These are phyloP conservation scores for Diaporthe citri DNA, from an alignment of 2,329 filamentous ascomycete genomes.

Conservation along the genomic window DNA sequence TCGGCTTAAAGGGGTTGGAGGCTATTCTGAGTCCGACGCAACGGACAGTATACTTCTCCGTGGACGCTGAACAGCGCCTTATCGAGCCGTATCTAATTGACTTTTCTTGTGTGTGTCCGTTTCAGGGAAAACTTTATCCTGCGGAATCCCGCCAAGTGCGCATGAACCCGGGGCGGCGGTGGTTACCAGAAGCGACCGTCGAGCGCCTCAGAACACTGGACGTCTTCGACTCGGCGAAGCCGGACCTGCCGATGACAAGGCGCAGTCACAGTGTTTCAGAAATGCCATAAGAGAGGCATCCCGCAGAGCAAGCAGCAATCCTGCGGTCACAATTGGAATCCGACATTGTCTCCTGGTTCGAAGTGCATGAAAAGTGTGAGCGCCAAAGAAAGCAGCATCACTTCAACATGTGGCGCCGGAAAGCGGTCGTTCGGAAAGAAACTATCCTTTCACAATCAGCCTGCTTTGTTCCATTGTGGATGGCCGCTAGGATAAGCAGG, in stretches of 20 bases:
- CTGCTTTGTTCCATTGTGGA: neutral
- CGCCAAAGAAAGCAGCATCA: neutral
- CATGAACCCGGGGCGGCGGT: neutral
- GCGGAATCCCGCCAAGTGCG: slow-evolving; percentile 16
- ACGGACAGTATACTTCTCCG: neutral
- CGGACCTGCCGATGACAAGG: neutral
- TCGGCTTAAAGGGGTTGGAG: neutral
- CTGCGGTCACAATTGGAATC: neutral
- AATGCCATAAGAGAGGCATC: too few relatives aligned
- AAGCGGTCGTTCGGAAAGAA: too few relatives aligned
- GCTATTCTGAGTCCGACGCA: neutral
- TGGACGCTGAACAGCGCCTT: neutral
- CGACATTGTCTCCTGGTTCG: neutral
- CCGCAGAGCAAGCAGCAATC: neutral
- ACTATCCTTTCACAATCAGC: neutral
- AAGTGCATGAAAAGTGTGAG: neutral
- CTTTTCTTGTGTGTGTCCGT: neutral
- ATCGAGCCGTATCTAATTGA: neutral
- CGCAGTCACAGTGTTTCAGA: neutral
- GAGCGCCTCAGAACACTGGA: neutral
- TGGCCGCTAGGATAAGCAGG: neutral
- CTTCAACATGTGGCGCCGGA: neutral
- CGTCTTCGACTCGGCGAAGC: neutral
- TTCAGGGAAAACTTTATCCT: slow-evolving; percentile 5
- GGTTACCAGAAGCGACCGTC: neutral